Conservation (phyloP, 331 rosid genomes). For the Rhamnella rubrinervis region DNA sequence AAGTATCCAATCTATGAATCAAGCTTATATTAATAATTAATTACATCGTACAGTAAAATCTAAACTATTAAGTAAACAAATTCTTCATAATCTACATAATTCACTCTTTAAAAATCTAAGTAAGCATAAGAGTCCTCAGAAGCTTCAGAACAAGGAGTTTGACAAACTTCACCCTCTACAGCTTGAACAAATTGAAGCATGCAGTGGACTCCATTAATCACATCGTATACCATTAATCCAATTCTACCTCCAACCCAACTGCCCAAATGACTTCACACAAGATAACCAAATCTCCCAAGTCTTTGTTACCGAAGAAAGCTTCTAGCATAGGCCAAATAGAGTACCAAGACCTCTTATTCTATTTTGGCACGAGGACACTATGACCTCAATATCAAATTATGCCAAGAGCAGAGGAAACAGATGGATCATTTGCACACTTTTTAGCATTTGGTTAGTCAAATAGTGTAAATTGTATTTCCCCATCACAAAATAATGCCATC, state of each 20-base stretch:
- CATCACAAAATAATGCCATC: neutral
- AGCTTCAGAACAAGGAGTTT: conserved; percentile 26
- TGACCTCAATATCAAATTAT: neutral
- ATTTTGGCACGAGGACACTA: too few species aligned
- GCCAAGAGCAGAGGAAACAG: conserved; percentile 1
- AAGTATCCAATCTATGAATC: too few species aligned
- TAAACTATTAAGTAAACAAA: neutral
- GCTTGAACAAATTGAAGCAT: conserved; percentile 43
- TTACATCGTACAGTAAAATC: too few species aligned
- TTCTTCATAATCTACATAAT: conserved; percentile 27
- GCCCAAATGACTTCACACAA: conserved; percentile 82
- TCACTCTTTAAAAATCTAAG: conserved; percentile 4
- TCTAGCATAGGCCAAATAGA: conserved; percentile 60
- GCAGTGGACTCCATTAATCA: conserved; percentile 68
- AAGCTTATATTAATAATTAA: neutral
- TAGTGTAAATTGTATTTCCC: neutral
- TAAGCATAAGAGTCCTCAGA: conserved; percentile 23
- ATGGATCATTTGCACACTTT: neutral
- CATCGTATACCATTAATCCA: conserved; percentile 84
- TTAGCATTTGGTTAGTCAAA: neutral
- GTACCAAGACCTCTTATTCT: conserved; percentile 73
- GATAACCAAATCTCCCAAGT: conserved; percentile 87
- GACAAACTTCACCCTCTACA: conserved; percentile 30
- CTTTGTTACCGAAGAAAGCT: conserved; percentile 76
- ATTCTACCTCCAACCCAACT: conserved; percentile 96